Conservation (phyloP, 257 asterid genomes). For the Linderniella brevidens region DNA sequence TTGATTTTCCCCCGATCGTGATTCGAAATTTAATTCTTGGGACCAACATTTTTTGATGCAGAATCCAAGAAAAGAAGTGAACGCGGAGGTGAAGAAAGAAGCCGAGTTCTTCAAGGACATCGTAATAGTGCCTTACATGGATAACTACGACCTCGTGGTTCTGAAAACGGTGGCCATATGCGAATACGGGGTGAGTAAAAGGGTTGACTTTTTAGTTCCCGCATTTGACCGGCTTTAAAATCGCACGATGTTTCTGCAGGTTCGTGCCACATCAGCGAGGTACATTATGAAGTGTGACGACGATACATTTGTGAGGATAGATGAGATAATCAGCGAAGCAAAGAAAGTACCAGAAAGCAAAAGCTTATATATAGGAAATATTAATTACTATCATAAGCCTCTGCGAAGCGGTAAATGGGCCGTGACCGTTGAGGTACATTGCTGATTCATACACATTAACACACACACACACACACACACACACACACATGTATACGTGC, state of each 20-base stretch:
- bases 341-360: slow-evolving; percentile 17
- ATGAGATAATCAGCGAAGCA: slow-evolving; percentile 29
- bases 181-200: slow-evolving; percentile 22
- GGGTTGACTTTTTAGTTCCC: background rate
- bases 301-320: slow-evolving; percentile 44
- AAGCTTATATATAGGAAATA: slow-evolving; percentile 75
- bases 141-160: background rate
- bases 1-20: background rate
- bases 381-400: slow-evolving; percentile 78
- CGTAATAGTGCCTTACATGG: slow-evolving; percentile 3
- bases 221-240: too few relatives aligned
- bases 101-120: slow-evolving; percentile 1
- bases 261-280: slow-evolving; percentile 21
- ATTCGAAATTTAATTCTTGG: too few relatives aligned
- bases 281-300: slow-evolving; percentile 47
- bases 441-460: slow-evolving; percentile 2
- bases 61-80: slow-evolving; percentile 37
- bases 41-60: slow-evolving; percentile 6
- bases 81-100: slow-evolving; percentile 14
- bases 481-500: background rate
- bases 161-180: background rate
- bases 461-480: too few relatives aligned
- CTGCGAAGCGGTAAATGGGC: slow-evolving; percentile 95
- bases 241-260: slow-evolving; percentile 15
- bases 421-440: slow-evolving; percentile 57